Evolutionary conservation across 2,329 filamentous ascomycete genomes (phyloP), one percentile per base, ranked within the genome.

Genomic region (Xenosphaeropsis pyriputrescens): DNA sequence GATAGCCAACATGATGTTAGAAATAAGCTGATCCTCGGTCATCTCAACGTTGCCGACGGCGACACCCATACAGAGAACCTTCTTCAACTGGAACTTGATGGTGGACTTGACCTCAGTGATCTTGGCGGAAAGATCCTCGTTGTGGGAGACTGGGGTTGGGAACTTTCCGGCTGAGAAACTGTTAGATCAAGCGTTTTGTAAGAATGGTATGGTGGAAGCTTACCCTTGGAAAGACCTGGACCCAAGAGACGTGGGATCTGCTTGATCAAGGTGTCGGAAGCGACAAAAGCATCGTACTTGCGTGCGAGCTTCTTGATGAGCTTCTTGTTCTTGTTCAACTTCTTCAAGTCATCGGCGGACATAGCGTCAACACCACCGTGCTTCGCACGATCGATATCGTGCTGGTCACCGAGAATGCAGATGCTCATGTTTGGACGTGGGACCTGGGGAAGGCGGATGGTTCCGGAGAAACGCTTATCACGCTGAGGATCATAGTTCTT

Each of bases 301-400:
- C 88, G 86, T 49, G 91, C 91, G 53, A 98, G 84, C 83, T 98
- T 98, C 86, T 98, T 98, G 81, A 98, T 95, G 60, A 96, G 81
- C 83, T 98, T 98, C 85, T 98, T 96, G 85, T 98, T 98, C 85
- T 98, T 98, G 83, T 98, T 98, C 55, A 98, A 85, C 83, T 98
- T 98, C 85, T 98, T 98, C 71, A 98, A 72, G 69, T 98, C 91
- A 59, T 98, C 91, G 52, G 85, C 69, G 59, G 85, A 93, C 91
- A 96, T 96, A 71, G 89, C 86, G 63, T 98, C 91, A 55, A 96
- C 78, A 65, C 86, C 89, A 60, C 86, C 84, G 76, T 98, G 91
- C 81, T 98, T 98, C 62, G 91, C 89, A 77, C 91, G 88, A 67
- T 98, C 91, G 62, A 98, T 93, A 77, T 98, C 91, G 76, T 96